Base-by-base conservation (phyloP, 257 asterid genomes). In the Nicotiana noctiflora region DNA sequence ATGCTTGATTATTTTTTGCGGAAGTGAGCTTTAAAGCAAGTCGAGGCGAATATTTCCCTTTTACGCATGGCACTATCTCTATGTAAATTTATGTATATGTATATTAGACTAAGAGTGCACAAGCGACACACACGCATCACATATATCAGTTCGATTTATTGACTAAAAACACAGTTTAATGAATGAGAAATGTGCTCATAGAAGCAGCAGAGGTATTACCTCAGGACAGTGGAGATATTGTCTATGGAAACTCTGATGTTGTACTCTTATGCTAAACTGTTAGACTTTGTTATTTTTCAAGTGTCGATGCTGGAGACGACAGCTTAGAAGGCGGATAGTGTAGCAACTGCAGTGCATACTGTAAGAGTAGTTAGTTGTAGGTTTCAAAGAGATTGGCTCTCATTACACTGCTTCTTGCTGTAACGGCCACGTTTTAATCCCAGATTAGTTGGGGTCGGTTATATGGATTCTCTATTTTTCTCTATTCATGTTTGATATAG, bases 81-180 rank as follows among this genome's bases (percentile, higher is more conserved):
- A 74, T 74, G 79, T 74, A 74, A 74, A 74, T 49, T 4, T 74
- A 74, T 74, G 79, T 74, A 74, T 74, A 74, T 74, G 79, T 74
- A 25, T 49, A 25, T 14, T 74, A 8, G 62, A 29, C 40, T 74
- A 27, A 2, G 79, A 74, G 79, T 74, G 79, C 79, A 74, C 79
- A 32, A 74, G 27, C 15, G 25, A 74, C 79, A 49, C 61, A 72
- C 60, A 49, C 79, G 52, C 44, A 6, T 3, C 46, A 51, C 27
- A 49, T 74, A 46, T 74, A 8, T 49, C 17, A 74, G 61, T 34
- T 25, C 62, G 44, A 51, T 72, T 32, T 21, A 23, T 72, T 46
- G 23, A 72, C 19, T 40, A 23, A 57, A 72, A 74, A 25, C 44
- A 0, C 15, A 10, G 62, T 74, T 49, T 49, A 23, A 49, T 23